These are phyloP conservation scores for Cadophora sp. DNA, from an alignment of 2,329 filamentous ascomycete genomes.

Conservation along the genomic window DNA sequence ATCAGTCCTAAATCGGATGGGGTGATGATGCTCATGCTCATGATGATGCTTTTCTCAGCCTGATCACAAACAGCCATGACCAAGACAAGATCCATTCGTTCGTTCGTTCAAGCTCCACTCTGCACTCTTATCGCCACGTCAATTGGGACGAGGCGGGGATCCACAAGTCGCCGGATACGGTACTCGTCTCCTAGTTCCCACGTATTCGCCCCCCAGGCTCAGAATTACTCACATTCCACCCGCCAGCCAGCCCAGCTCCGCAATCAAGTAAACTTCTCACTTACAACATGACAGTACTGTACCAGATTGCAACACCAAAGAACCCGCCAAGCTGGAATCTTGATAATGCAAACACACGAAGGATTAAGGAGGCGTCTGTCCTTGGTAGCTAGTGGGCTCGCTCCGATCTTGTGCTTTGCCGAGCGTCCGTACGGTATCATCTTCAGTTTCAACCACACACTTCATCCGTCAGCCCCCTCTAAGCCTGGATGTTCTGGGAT, in stretches of 20 bases:
- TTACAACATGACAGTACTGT: slow-evolving; percentile 7
- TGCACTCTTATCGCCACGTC: slow-evolving; percentile 27
- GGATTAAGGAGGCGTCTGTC: slow-evolving; percentile 17
- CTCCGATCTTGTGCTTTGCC: too few relatives aligned
- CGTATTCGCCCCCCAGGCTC: slow-evolving; percentile 29
- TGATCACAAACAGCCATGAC: slow-evolving; percentile 3
- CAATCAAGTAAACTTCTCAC: too few relatives aligned
- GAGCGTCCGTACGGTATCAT: slow-evolving; percentile 35
- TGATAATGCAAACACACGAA: slow-evolving; percentile 23
- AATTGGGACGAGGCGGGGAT: slow-evolving; percentile 14
- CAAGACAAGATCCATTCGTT: too few relatives aligned
- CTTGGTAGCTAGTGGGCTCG: slow-evolving; percentile 3
- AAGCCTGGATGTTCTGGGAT: too few relatives aligned
- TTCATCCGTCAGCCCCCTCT: slow-evolving; percentile 33
- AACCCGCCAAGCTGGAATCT: slow-evolving; percentile 29
- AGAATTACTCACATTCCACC: slow-evolving; percentile 28
- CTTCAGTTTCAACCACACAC: slow-evolving; percentile 39
- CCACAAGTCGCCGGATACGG: slow-evolving; percentile 15
- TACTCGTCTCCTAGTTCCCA: slow-evolving; percentile 22
- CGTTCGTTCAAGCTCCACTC: too few relatives aligned
- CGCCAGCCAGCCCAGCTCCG: too few relatives aligned
- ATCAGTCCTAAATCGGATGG: slow-evolving; percentile 3
- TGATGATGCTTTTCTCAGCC: slow-evolving; percentile 16
- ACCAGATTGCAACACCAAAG: slow-evolving; percentile 1
- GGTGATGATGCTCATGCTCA: slow-evolving; percentile 6